Conservation (phyloP, 1,284 basidiomycete species). For the Apiotrichum gracile region DNA sequence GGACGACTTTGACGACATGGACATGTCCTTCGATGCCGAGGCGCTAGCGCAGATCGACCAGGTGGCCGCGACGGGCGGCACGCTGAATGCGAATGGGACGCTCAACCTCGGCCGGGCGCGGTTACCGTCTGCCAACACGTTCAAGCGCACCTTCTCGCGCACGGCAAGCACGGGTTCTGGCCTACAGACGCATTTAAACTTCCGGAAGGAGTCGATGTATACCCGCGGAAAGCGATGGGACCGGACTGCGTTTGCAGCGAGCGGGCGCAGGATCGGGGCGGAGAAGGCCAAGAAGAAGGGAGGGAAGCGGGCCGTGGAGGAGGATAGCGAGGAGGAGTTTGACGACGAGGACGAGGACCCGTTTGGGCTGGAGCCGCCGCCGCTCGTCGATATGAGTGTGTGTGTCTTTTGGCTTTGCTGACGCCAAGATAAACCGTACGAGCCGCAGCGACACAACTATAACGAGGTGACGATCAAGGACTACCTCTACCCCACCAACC, state of each 20-base stretch:
- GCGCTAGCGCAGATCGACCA: slow-evolving; percentile 20
- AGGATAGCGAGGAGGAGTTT: slow-evolving; percentile 49
- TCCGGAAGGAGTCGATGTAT: slow-evolving; percentile 29
- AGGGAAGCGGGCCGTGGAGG: slow-evolving; percentile 35
- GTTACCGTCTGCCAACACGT: not conserved
- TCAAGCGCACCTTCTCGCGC: slow-evolving; percentile 3
- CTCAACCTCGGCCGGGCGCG: too few species aligned
- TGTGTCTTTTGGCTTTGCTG: not conserved
- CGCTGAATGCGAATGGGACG: not conserved
- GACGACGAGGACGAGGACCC: slow-evolving; percentile 51
- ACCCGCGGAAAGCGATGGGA: slow-evolving; percentile 69
- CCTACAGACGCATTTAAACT: slow-evolving; percentile 45
- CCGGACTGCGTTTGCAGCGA: slow-evolving; percentile 71
- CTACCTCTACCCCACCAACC: slow-evolving; percentile 91
- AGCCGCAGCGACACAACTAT: slow-evolving; percentile 68
- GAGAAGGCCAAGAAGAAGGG: slow-evolving; percentile 36
- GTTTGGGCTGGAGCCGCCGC: slow-evolving; percentile 75
- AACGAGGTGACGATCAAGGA: slow-evolving; percentile 73
- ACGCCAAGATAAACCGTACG: slow-evolving; percentile 28
- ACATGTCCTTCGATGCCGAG: slow-evolving; percentile 16
- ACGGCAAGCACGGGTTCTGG: slow-evolving; percentile 1
- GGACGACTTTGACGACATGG: slow-evolving; percentile 22
- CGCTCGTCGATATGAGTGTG: slow-evolving; percentile 53
- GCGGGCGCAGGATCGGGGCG: slow-evolving; percentile 56
- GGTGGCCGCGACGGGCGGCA: not conserved